Evolutionary conservation across 2,329 filamentous ascomycete genomes (phyloP), one percentile per base, ranked within the genome.

Genomic region (Aspergillus fumigatiaffinis): DNA sequence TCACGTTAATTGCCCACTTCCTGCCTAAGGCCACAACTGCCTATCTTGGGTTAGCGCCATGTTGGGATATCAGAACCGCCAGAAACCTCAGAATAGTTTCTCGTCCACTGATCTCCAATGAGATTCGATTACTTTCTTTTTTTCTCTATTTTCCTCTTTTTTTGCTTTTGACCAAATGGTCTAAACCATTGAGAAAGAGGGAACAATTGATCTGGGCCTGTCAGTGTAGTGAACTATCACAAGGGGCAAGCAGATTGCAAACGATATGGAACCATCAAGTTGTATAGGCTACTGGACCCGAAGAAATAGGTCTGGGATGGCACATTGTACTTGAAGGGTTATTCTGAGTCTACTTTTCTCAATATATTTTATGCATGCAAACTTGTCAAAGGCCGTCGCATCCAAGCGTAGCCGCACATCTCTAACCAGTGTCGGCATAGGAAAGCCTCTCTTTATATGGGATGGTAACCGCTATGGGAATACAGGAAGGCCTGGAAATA

Each of bases 1-100:
- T 62, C 58, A 60, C 61, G 60, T 63, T 62, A 51, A 51, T 42
- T 44, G 44, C 55, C 52, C 28, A 20, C 23, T 28, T 57, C 1
- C 1, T 61, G 60, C 62, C 62, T 64, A 51, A 60, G 62, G 62
- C 52, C 50, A 2, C 17, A 50, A 7, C 1, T 2, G 23, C 21
- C 55, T 35, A 2, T 21, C 51, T 35, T 9, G 5, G 52, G 55
- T 54, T 63, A 61, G 60, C 35, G 44, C 41, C 44, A 26, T 47
- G 5, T 17, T 38, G 5, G 14, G 14, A 38, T 38, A 38, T 38
- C 14, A 38, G 32, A 38, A 38, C 14, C 32, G 14, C 32, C 2
- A 6, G 14, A 38, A 17, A 35, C 12, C 32, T 5, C 32, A 32
- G 29, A 14, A 35, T 17, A 35, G 5, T 25, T 6, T 12, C 12